These are phyloP conservation scores for Dipteronia dyeriana DNA, from an alignment of 345 rosid species.

Conservation along the genomic window DNA sequence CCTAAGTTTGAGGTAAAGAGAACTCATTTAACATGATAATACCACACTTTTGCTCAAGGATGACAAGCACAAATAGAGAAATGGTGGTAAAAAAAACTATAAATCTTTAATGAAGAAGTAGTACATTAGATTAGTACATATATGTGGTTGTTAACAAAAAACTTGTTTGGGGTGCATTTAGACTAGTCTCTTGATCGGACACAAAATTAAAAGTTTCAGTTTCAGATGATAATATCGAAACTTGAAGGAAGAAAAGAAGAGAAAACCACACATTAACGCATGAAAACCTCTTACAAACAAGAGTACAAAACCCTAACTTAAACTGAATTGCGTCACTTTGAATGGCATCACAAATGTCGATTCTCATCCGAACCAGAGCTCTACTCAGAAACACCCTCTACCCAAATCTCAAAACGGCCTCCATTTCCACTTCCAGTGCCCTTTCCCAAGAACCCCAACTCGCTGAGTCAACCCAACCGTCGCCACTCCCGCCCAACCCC, in stretches of 20 bases:
- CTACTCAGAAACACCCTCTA: conserved; percentile 40
- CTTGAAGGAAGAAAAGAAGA: not conserved
- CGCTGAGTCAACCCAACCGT: conserved; percentile 40
- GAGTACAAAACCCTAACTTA: conserved; percentile 22
- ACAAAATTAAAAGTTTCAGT: not conserved
- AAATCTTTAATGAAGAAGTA: too few species aligned
- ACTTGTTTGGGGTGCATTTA: not conserved
- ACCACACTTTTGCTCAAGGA: too few species aligned
- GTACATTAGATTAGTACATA: too few species aligned
- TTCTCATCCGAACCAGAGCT: conserved; percentile 44
- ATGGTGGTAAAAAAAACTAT: too few species aligned
- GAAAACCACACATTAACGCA: not conserved
- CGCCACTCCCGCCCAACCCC: conserved; percentile 87
- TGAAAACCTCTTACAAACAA: not conserved
- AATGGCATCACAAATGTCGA: conserved; percentile 63
- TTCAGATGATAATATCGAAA: not conserved
- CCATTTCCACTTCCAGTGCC: conserved; percentile 64
- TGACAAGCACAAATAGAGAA: too few species aligned
- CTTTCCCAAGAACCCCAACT: conserved; percentile 74
- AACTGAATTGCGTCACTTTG: conserved; percentile 15
- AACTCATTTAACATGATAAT: too few species aligned
- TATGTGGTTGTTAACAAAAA: too few species aligned
- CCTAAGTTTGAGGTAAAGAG: too few species aligned
- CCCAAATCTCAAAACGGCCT: conserved; percentile 47
- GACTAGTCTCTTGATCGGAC: not conserved